phyloP scores from a whole-genome alignment of 768 basidiomycete species.

The Boletus pseudopeckii region DNA sequence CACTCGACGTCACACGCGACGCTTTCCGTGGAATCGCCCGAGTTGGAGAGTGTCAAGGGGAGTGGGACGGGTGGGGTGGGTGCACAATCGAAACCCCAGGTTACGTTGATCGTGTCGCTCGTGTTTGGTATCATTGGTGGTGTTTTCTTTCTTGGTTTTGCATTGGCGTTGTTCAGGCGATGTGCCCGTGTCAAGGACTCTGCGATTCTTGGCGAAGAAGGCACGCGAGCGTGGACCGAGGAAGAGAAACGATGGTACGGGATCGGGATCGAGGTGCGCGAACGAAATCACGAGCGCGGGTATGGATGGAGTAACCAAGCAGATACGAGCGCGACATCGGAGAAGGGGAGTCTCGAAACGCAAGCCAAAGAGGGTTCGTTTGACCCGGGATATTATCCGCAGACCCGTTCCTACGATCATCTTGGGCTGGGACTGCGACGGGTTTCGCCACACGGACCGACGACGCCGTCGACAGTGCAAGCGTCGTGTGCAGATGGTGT shows the following conservation, averaged over 20 bases:
- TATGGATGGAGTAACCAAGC: conserved; percentile 33
- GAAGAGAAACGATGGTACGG: conserved; percentile 72
- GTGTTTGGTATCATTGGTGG: conserved; percentile 63
- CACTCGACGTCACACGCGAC: conserved; percentile 70
- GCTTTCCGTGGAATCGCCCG: conserved; percentile 48
- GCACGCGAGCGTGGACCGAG: conserved; percentile 53
- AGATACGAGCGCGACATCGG: conserved; percentile 25
- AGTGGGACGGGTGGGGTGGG: conserved; percentile 36
- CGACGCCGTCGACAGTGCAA: conserved; percentile 34
- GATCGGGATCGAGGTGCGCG: conserved; percentile 34
- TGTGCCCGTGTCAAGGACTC: conserved; percentile 59
- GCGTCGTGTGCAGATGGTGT: conserved; percentile 43
- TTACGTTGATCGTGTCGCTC: conserved; percentile 58
- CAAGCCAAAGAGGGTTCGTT: conserved; percentile 16
- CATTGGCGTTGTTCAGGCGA: conserved; percentile 54
- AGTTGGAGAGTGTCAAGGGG: conserved; percentile 36
- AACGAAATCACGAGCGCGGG: conserved; percentile 17
- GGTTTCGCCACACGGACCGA: conserved; percentile 44
- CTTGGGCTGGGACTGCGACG: conserved; percentile 49
- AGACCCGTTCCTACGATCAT: conserved; percentile 18
- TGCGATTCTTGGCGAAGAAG: conserved; percentile 59
- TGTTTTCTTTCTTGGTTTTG: conserved; percentile 48
- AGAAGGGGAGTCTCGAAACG: conserved; percentile 33
- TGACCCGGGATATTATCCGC: conserved; percentile 16
- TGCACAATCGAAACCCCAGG: conserved; percentile 41